Percentiles rank a stretch among this genome's conserved stretches.
Evolutionary conservation across 2,329 filamentous ascomycete species (phyloP).

Genomic region (Cercospora sp.): DNA sequence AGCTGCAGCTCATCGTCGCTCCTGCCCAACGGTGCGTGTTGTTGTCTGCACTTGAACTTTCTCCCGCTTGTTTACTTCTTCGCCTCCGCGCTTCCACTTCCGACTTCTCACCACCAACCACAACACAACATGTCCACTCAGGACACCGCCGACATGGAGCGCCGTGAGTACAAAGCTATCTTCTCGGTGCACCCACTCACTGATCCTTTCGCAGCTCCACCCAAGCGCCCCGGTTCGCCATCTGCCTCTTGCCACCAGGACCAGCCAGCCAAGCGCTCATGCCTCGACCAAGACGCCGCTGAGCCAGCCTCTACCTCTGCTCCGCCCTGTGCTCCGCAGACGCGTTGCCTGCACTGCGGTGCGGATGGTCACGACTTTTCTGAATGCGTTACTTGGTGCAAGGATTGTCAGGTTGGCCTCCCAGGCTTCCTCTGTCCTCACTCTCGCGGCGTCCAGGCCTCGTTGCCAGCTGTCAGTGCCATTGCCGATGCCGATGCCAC

Average conservation of each 20-base stretch:
- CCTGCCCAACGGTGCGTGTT: neutral
- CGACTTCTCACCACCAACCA: neutral
- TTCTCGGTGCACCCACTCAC: neutral
- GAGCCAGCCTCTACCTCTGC: neutral
- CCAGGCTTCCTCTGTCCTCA: slow-evolving; percentile 1
- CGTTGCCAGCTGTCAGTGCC: neutral
- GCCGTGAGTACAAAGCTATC: neutral
- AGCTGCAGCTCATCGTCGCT: neutral
- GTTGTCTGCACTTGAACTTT: neutral
- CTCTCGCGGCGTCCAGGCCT: neutral
- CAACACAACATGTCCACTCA: neutral
- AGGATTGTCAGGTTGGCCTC: slow-evolving; percentile 10
- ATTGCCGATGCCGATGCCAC: neutral
- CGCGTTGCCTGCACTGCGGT: slow-evolving; percentile 14
- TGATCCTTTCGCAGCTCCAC: neutral
- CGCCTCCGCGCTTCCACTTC: neutral
- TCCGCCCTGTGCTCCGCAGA: neutral
- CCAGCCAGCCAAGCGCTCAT: neutral
- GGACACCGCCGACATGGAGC: neutral
- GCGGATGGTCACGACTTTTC: slow-evolving; percentile 6
- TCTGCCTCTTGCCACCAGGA: neutral
- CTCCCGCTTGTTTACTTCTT: neutral
- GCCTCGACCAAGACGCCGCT: neutral
- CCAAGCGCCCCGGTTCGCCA: slow-evolving; percentile 9
- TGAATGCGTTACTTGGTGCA: slow-evolving; percentile 2